Conservation (phyloP, 352 stramenopile genomes). For the Peronospora belbahrii region DNA sequence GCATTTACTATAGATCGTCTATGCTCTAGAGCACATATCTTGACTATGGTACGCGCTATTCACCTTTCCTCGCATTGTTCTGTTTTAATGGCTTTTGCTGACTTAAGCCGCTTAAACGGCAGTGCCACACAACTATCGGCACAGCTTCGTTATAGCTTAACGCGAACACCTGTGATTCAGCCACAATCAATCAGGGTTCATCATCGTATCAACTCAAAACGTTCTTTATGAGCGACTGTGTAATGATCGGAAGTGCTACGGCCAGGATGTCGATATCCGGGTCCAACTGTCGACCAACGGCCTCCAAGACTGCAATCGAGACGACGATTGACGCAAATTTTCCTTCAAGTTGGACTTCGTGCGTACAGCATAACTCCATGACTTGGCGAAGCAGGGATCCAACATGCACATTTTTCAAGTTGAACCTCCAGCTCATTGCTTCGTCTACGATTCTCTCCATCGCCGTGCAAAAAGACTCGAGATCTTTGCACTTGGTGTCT, state of each 20-base stretch:
- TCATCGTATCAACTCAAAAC: slow-evolving; percentile 21
- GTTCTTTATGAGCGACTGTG: slow-evolving; percentile 88
- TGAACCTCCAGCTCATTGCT: slow-evolving; percentile 51
- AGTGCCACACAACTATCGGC: too few species aligned
- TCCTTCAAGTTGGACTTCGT: slow-evolving; percentile 91
- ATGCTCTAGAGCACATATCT: neutral
- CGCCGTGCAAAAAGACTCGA: slow-evolving; percentile 60
- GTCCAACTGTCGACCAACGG: slow-evolving; percentile 84
- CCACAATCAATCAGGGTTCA: neutral
- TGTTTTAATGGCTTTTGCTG: neutral
- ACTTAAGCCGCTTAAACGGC: too few species aligned
- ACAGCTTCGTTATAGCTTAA: too few species aligned
- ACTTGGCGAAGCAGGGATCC: slow-evolving; percentile 63
- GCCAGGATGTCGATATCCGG: slow-evolving; percentile 86
- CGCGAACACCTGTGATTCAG: neutral
- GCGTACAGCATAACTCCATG: slow-evolving; percentile 86
- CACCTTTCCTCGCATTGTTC: neutral
- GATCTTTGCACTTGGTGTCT: slow-evolving; percentile 51
- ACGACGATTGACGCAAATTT: slow-evolving; percentile 93
- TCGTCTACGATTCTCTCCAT: slow-evolving; percentile 72
- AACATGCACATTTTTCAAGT: slow-evolving; percentile 69
- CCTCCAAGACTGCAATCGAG: slow-evolving; percentile 92
- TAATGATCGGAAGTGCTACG: slow-evolving; percentile 88
- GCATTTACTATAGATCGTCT: slow-evolving; percentile 11
- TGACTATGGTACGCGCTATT: slow-evolving; percentile 2